These are phyloP conservation scores for Aspergillus baeticus DNA, from an alignment of 495 filamentous ascomycete genomes.

Conservation along the genomic window DNA sequence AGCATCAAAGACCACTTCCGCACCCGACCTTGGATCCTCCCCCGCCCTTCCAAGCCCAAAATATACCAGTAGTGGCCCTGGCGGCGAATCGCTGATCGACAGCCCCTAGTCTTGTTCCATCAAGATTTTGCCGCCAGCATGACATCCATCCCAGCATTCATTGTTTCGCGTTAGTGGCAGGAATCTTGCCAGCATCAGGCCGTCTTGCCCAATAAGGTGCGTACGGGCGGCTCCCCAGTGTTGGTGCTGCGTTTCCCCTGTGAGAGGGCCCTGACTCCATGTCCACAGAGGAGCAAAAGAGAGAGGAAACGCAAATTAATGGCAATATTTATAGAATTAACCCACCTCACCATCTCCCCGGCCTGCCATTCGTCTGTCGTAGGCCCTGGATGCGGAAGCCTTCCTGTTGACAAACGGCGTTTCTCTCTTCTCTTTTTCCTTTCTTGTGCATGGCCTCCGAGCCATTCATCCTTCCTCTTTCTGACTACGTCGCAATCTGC, in stretches of 20 bases:
- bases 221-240: conserved; percentile 17
- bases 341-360: conserved; percentile 12
- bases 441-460: conserved; percentile 6
- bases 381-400: conserved; percentile 12
- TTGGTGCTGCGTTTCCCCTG: conserved; percentile 10
- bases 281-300: background rate
- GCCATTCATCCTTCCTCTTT: conserved; percentile 11
- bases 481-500: conserved; percentile 14
- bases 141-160: conserved; percentile 23
- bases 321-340: conserved; percentile 14
- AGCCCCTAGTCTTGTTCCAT: conserved; percentile 11
- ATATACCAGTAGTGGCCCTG: conserved; percentile 8
- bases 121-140: conserved; percentile 28
- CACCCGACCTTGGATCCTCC: background rate
- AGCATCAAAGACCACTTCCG: background rate
- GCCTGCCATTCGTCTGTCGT: conserved; percentile 11
- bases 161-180: conserved; percentile 28
- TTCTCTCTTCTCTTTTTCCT: conserved; percentile 15
- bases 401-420: conserved; percentile 20
- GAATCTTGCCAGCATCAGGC: conserved; percentile 21
- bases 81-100: conserved; percentile 16
- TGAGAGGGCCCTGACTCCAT: background rate
- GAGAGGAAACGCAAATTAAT: conserved; percentile 7
- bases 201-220: conserved; percentile 21
- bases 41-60: conserved; percentile 5